phyloP scores from a whole-genome alignment of 2,329 filamentous ascomycete genomes.

The Leptosphaerulina australis region DNA sequence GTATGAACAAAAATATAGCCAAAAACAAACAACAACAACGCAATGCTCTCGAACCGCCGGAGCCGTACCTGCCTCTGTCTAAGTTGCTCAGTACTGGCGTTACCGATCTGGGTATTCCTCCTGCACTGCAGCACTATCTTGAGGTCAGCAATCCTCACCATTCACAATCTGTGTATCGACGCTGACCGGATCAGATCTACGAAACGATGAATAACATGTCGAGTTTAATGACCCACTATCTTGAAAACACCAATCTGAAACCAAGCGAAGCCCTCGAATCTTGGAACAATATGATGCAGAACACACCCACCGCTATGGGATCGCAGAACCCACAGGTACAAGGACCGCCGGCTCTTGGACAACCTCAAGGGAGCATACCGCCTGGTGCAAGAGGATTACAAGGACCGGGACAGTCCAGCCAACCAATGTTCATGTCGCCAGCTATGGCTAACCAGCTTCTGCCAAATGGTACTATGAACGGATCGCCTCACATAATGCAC shows the following conservation, averaged over 20 bases:
- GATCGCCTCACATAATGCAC: conserved; percentile 55
- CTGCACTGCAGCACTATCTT: conserved; percentile 64
- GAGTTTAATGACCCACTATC: conserved; percentile 63
- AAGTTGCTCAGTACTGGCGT: conserved; percentile 55
- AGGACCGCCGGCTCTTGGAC: conserved; percentile 34
- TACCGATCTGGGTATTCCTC: conserved; percentile 61
- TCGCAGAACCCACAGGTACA: conserved; percentile 33
- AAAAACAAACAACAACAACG: conserved; percentile 55
- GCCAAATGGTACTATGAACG: conserved; percentile 56
- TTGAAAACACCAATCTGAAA: conserved; percentile 58
- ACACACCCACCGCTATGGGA: conserved; percentile 26
- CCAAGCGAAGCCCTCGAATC: conserved; percentile 62
- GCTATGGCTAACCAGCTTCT: conserved; percentile 62
- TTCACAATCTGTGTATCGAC: conserved; percentile 18
- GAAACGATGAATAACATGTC: conserved; percentile 71
- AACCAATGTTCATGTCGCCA: conserved; percentile 62
- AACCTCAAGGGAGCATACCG: conserved; percentile 39
- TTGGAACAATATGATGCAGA: conserved; percentile 55
- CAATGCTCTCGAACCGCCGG: conserved; percentile 31
- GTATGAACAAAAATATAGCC: conserved; percentile 60
- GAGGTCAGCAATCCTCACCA: conserved; percentile 57
- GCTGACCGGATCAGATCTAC: conserved; percentile 57
- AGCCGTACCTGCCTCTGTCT: conserved; percentile 53
- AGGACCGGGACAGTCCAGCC: conserved; percentile 39
- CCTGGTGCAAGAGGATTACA: conserved; percentile 42